A percentile compares a stretch with the other conserved stretches of the same genome.
Conservation (phyloP, 140 eudicot genomes). For the Erigeron philadelphicus region DNA sequence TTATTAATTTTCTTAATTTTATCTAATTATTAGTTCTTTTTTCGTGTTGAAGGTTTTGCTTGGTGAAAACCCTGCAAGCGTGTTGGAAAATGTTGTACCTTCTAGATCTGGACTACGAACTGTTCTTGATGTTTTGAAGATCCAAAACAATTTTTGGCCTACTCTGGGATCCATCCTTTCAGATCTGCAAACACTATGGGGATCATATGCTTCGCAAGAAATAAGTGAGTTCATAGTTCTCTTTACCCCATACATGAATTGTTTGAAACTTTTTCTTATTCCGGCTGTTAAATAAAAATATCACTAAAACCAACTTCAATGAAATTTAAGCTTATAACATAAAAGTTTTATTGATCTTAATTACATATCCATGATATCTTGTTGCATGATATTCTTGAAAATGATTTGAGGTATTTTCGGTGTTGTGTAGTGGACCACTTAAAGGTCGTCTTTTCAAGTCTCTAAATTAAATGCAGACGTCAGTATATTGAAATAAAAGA, state of each 20-base stretch:
- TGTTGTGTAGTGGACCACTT: conserved; percentile 33
- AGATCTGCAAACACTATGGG: conserved; percentile 61
- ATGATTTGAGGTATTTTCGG: conserved; percentile 30
- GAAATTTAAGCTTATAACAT: conserved; percentile 16
- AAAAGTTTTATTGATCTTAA: conserved; percentile 20
- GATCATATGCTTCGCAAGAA: conserved; percentile 39
- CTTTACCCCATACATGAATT: conserved; percentile 23
- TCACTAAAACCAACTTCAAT: conserved; percentile 10
- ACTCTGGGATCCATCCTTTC: conserved; percentile 40
- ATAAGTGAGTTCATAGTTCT: conserved; percentile 57
- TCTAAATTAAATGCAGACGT: conserved; percentile 4
- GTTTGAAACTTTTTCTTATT: neutral
- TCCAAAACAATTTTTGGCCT: conserved; percentile 78
- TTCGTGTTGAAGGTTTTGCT: conserved; percentile 62
- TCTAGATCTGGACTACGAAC: conserved; percentile 70
- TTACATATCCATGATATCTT: conserved; percentile 13
- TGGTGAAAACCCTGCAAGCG: conserved; percentile 53
- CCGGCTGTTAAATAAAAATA: conserved; percentile 14
- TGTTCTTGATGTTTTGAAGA: conserved; percentile 66
- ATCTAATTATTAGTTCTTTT: neutral
- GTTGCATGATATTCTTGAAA: conserved; percentile 31
- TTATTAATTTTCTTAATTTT: neutral
- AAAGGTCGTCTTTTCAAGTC: conserved; percentile 20
- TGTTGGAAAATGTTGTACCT: conserved; percentile 50
- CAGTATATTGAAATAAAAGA: conserved; percentile 12